Percentiles rank a stretch among this genome's conserved stretches.
Conservation (phyloP, 345 rosid species). For the Eucalyptus curtisii region DNA sequence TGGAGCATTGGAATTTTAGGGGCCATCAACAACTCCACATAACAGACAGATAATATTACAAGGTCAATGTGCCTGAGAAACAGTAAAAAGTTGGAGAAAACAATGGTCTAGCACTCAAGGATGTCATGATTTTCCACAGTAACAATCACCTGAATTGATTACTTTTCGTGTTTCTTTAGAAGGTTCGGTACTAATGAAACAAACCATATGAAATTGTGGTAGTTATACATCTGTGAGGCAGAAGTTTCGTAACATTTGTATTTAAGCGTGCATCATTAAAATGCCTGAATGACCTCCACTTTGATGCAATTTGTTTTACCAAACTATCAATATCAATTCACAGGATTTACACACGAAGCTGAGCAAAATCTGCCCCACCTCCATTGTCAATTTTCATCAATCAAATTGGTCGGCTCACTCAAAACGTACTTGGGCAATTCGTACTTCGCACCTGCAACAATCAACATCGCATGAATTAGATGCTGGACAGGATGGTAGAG, state of each 20-base stretch:
- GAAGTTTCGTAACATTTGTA: background rate
- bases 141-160: background rate
- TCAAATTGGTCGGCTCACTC: constrained; percentile 74
- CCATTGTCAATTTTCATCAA: constrained; percentile 15
- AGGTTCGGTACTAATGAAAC: background rate
- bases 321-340: constrained; percentile 1
- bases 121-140: background rate
- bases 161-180: background rate
- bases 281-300: background rate
- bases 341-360: constrained; percentile 18
- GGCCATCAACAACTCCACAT: background rate
- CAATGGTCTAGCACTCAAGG: background rate
- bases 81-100: background rate
- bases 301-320: background rate
- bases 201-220: background rate
- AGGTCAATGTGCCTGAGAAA: background rate
- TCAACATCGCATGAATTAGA: background rate
- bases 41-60: background rate
- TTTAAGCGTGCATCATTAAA: background rate
- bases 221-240: background rate
- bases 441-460: constrained; percentile 64
- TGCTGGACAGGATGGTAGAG: background rate
- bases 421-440: constrained; percentile 76
- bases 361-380: background rate
- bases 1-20: background rate